Evolutionary conservation across 371 early-diverging fungal genomes (phyloP).

Genomic region (Lichtheimia ornata): DNA sequence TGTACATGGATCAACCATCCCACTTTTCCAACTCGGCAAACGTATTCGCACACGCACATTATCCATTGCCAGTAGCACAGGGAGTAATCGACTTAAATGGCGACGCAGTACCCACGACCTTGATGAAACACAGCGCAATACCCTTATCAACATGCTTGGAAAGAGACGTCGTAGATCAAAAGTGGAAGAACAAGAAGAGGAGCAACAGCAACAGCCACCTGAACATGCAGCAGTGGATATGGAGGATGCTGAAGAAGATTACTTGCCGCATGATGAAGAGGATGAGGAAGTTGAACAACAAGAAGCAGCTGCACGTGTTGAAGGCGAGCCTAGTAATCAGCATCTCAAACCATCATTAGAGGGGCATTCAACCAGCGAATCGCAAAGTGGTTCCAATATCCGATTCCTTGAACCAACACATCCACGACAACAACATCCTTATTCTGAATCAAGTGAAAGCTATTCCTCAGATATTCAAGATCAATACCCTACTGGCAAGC

Average conservation of each 20-base stretch:
- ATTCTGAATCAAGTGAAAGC: no score
- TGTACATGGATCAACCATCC: conserved; percentile 82
- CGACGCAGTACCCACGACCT: conserved; percentile 27
- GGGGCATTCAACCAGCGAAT: no score
- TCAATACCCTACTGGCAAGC: conserved; percentile 2
- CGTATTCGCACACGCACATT: conserved; percentile 52
- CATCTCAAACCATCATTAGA: no score
- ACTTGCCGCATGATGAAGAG: conserved; percentile 27
- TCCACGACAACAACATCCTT: conserved; percentile 14
- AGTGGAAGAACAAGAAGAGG: conserved; percentile 16
- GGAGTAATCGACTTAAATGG: conserved; percentile 34
- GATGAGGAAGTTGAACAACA: no score
- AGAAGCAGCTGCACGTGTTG: no score
- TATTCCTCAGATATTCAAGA: no score
- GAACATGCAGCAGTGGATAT: conserved; percentile 23
- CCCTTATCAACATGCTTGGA: conserved; percentile 31
- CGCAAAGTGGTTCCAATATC: no score
- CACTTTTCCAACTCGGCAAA: conserved; percentile 67
- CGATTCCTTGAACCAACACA: conserved; percentile 51
- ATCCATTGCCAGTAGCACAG: conserved; percentile 44
- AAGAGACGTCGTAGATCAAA: no score
- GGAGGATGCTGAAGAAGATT: conserved; percentile 41
- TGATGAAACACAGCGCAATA: conserved; percentile 42
- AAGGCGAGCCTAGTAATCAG: no score
- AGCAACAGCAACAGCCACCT: conserved; percentile 9